Evolutionary conservation across 2,329 filamentous ascomycete species (phyloP), one percentile per base, ranked within the genome.

Genomic region (Zasmidium citrigriseum): DNA sequence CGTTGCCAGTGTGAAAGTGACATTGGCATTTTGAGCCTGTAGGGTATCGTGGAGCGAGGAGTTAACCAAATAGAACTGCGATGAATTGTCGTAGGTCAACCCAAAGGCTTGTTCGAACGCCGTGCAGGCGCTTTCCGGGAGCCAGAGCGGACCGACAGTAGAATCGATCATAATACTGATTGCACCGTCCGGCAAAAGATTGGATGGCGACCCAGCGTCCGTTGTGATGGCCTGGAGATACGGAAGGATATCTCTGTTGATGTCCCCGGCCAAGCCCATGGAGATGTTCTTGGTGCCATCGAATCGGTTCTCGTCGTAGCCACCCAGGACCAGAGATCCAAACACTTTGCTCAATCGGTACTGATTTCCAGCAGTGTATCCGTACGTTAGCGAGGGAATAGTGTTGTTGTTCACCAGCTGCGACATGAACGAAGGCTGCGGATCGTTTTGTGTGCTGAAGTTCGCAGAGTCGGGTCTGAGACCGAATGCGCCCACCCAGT

Each of bases 141-240:
- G 77, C 82, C 84, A 89, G 3, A 89, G 73, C 63, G 84, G 86
- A 1, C 86, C 83, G 1, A 86, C 84, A 0, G 85, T 84, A 60
- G 83, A 86, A 69, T 90, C 87, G 56, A 90, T 82, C 54, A 84
- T 67, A 21, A 83, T 83, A 14, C 63, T 63, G 12, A 74, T 70
- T 2, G 60, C 51, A 7, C 71, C 68, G 45, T 68, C 66, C 0
- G 69, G 69, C 1, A 72, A 57, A 12, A 72, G 61, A 47, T 65
- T 62, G 1, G 62, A 59, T n/a, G 62, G 60, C 16, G 64, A 60
- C 20, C 58, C 60, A 4, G 53, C 51, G 48, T 67, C 67, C 4
- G 65, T 66, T 1, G 63, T 68, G 51, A 75, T 70, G 3, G 60
- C 52, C 49, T 68, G 65, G 10, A 76, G 59, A 41, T 68, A 69